Base-by-base conservation (phyloP, 164 flowering plant species). In the Litsea cubeba region DNA sequence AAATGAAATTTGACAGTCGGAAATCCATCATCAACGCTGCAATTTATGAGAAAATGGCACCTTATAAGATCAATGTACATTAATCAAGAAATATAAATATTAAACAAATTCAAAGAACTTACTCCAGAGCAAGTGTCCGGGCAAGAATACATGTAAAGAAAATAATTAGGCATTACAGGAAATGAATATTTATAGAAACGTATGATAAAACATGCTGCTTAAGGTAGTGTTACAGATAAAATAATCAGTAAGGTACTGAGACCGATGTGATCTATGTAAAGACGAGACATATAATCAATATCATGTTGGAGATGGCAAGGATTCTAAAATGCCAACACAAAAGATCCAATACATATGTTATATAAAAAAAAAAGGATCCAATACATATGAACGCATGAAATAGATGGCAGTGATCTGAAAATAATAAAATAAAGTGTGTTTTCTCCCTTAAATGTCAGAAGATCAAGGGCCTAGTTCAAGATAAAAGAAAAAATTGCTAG, bases 11-110 rank as follows among this genome's bases (percentile, higher is more conserved):
- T 85, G 30, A 94, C 91, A n/a, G 22, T 74, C 24, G 98, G 97
- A 81, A 92, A 94, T 58, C 85, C 91, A 76, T 87, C 85, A 75
- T 92, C 94, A 65, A 94, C 83, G 60, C 97, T 94, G 91, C 83
- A 83, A 63, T 22, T 50, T 22, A 68, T 14, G 50, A 57, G 46
- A 23, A 71, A 50, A 73, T 23, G 35, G 22, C 17, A 18, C 54
- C 28, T 24, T 57, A 18, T 54, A 62, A 32, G 22, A 46, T 72
- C 24, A 30, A 71, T 15, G 8, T 12, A 12, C 49, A 49, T 17
- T 60, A 18, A 40, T 46, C 46, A 62, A 46, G 3, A 70, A 8
- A 15, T 54, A 15, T 54, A 54, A 14, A 54, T 54, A 18, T 4
- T 20, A n/a, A 72, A 72, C 14, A 77, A 24, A 24, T 46, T 58